These are phyloP conservation scores for Pleurotus cornucopiae DNA, from an alignment of 768 basidiomycete genomes.

Conservation along the genomic window DNA sequence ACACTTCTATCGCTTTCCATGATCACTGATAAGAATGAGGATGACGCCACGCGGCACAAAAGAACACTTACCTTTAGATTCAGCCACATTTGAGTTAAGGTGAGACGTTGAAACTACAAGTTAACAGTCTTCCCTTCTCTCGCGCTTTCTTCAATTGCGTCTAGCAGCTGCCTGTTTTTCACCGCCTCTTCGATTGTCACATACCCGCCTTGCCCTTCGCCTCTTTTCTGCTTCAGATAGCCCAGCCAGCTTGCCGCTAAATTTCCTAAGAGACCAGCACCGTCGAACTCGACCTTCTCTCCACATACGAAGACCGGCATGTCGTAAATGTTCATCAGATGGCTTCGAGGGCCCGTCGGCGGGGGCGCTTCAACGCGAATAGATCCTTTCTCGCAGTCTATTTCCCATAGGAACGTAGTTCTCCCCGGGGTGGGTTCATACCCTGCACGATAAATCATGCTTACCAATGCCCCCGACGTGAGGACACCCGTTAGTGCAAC, in stretches of 20 bases:
- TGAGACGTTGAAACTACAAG: not conserved
- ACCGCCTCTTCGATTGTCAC: not conserved
- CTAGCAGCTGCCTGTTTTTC: not conserved
- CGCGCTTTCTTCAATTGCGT: not conserved
- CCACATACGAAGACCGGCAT: not conserved
- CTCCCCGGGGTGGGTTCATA: not conserved
- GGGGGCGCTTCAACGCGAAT: not conserved
- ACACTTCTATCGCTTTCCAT: too few relatives aligned
- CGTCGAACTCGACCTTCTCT: not conserved
- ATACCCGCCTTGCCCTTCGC: not conserved
- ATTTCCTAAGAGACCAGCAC: not conserved
- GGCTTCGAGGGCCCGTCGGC: not conserved
- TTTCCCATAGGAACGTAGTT: not conserved
- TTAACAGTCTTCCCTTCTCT: not conserved
- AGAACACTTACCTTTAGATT: too few relatives aligned
- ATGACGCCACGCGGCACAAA: too few relatives aligned
- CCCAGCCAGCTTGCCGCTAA: not conserved
- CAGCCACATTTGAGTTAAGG: too few relatives aligned
- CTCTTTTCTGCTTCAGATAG: not conserved
- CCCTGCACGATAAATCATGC: conserved; percentile 21
- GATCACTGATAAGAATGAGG: too few relatives aligned
- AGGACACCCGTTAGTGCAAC: conserved; percentile 24
- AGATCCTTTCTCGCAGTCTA: not conserved
- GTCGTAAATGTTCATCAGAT: not conserved
- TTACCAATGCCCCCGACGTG: conserved; percentile 23